Evolutionary conservation across 805 yeast species (phyloP).

Genomic region (Ogataea paradorogensis): DNA sequence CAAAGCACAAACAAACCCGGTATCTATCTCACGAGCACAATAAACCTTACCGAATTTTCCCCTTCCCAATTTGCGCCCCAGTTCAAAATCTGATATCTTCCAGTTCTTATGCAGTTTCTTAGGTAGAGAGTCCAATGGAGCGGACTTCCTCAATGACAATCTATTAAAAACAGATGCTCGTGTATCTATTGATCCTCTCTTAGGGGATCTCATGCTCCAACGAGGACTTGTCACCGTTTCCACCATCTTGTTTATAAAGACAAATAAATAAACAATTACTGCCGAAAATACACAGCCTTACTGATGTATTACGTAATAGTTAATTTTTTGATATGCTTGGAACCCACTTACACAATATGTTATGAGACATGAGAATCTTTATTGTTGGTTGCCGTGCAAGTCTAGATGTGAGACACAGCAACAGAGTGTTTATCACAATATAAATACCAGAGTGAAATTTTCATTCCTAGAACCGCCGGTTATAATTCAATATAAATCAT

Average conservation of each 20-base stretch:
- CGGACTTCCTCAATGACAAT: conserved; percentile 19
- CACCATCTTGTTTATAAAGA: conserved; percentile 8
- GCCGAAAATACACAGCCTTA: too few relatives aligned
- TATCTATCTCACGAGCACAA: conserved; percentile 71
- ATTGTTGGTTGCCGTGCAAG: too few relatives aligned
- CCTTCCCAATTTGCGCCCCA: conserved; percentile 84
- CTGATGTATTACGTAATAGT: too few relatives aligned
- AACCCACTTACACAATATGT: too few relatives aligned
- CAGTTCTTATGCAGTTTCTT: conserved; percentile 18
- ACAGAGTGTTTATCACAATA: too few relatives aligned
- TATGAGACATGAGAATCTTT: too few relatives aligned
- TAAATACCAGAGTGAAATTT: too few relatives aligned
- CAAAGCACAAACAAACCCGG: conserved; percentile 83
- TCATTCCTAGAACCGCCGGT: too few relatives aligned
- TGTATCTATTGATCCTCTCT: conserved; percentile 1
- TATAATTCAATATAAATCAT: too few relatives aligned
- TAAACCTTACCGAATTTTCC: conserved; percentile 94
- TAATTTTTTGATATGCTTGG: too few relatives aligned
- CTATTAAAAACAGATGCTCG: conserved; percentile 21
- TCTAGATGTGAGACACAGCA: too few relatives aligned
- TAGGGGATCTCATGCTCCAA: conserved; percentile 5
- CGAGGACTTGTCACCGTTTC: conserved; percentile 6
- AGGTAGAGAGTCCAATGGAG: conserved; percentile 15
- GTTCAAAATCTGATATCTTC: conserved; percentile 62
- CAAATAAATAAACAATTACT: conserved; percentile 1